Evolutionary conservation across 148 eudicot species (phyloP), one percentile per base, ranked within the genome.

Genomic region (Agrostemma githago): DNA sequence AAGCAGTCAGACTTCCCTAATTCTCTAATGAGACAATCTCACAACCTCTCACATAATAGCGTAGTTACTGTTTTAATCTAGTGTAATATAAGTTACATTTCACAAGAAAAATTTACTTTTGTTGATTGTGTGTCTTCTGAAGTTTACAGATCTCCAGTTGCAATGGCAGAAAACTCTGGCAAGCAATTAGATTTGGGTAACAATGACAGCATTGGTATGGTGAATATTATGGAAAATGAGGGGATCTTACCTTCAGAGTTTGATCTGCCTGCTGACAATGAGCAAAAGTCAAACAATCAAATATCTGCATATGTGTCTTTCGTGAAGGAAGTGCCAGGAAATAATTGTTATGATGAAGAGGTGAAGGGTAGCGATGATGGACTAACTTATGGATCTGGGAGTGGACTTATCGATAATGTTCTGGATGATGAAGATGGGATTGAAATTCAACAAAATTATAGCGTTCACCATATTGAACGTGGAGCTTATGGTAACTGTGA

Each of bases 391-490:
- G 81, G 68, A 26, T 76, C 84, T 76, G 48, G 75, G 4, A 68
- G 73, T 77, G 76, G 59, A 66, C 48, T 75, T 46, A 66, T 64
- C 71, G 88, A 58, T 66, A 64, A 72, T 16, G 86, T 46, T 62
- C 57, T 79, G 72, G 80, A 81, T 76, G 41, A 58, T 76, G 71
- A 59, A 37, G 72, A 38, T 61, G 79, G 74, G 43, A 58, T 44
- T 72, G 78, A 78, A 73, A 82, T 70, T 69, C 82, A 84, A 62
- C 86, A 83, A 79, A 79, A 78, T 41, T 88, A 77, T 76, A 74
- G 78, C 68, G 74, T 83, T 73, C 89, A 79, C 16, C 82, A 76
- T 64, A 76, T 73, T 77, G 81, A 86, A 14, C 68, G 74, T 68
- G 71, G 82, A 62, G 85, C 78, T 70, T 83, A 73, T 74, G 77